Evolutionary conservation across 805 yeast species (phyloP).

Genomic region (Saturnispora galanensis): DNA sequence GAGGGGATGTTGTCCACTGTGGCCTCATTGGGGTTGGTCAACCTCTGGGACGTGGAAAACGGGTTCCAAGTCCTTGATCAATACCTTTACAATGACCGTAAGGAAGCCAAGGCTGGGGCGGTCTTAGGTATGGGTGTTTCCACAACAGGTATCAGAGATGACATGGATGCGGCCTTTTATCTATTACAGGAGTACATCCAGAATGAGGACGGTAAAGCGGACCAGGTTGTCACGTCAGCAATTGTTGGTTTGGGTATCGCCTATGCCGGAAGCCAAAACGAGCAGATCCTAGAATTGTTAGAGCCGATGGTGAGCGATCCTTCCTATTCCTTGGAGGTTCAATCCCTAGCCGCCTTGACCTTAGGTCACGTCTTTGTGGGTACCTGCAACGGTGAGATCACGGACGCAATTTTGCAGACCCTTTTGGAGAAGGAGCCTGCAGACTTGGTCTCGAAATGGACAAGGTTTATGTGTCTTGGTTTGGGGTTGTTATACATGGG

Average conservation of each 20-base stretch:
- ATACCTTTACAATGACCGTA: constrained; percentile 75
- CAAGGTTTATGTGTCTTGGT: constrained; percentile 83
- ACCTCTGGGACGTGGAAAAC: constrained; percentile 83
- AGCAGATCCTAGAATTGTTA: constrained; percentile 66
- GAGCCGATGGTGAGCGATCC: constrained; percentile 77
- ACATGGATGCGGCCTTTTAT: constrained; percentile 85
- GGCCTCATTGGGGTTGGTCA: constrained; percentile 82
- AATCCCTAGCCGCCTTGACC: constrained; percentile 81
- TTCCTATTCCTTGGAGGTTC: constrained; percentile 62
- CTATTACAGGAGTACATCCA: constrained; percentile 64
- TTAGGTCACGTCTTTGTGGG: constrained; percentile 94
- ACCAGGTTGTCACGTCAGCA: constrained; percentile 65
- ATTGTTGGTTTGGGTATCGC: constrained; percentile 89
- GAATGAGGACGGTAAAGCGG: constrained; percentile 40
- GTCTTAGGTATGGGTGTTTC: constrained; percentile 89
- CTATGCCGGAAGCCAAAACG: constrained; percentile 88
- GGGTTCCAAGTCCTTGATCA: constrained; percentile 88
- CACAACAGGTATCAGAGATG: constrained; percentile 90
- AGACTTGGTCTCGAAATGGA: constrained; percentile 79
- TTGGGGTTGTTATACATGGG: constrained; percentile 88
- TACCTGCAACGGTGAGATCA: constrained; percentile 87
- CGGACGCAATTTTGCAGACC: constrained; percentile 85
- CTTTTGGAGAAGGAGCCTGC: constrained; percentile 72
- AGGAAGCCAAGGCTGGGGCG: constrained; percentile 92
- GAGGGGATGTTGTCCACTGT: constrained; percentile 87